Evolutionary conservation across 2,329 filamentous ascomycete genomes (phyloP).

Genomic region (Fusarium palustre): DNA sequence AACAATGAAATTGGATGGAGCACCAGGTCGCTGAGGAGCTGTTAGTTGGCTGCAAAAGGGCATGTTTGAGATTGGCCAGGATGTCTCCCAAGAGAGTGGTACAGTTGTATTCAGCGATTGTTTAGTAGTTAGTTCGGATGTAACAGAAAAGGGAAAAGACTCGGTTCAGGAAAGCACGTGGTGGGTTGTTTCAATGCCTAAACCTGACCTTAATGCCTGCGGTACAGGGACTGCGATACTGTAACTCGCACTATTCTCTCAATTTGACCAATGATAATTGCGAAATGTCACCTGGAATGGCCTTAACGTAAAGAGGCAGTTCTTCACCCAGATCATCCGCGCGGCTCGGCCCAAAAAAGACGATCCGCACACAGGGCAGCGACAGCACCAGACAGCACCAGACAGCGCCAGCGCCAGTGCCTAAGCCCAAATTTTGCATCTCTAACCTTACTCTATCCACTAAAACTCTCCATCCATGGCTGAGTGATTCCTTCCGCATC

Average conservation of each 20-base stretch:
- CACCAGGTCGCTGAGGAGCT: constrained; percentile 8
- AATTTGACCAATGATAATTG: constrained; percentile 8
- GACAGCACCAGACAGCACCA: constrained; percentile 13
- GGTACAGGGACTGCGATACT: background rate
- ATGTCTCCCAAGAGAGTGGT: constrained; percentile 20
- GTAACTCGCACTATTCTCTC: background rate
- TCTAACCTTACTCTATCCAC: constrained; percentile 41
- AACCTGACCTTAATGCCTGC: background rate
- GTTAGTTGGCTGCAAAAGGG: constrained; percentile 5
- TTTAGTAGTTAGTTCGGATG: background rate
- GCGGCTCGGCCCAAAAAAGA: constrained; percentile 42
- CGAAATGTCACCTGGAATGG: constrained; percentile 27
- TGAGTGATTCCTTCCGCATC: constrained; percentile 26
- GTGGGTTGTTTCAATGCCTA: constrained; percentile 33
- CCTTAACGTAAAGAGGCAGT: constrained; percentile 37
- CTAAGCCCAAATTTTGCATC: constrained; percentile 35
- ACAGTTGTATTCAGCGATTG: constrained; percentile 6
- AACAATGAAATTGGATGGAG: constrained; percentile 17
- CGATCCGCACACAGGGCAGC: constrained; percentile 34
- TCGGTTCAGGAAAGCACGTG: constrained; percentile 32
- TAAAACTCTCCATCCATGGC: constrained; percentile 25
- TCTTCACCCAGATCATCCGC: constrained; percentile 36
- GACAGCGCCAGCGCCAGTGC: background rate
- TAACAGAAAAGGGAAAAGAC: constrained; percentile 5
- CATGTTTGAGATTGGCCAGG: constrained; percentile 20